Conservation (phyloP, 306 rosid species). For the Astragalus membranaceus region DNA sequence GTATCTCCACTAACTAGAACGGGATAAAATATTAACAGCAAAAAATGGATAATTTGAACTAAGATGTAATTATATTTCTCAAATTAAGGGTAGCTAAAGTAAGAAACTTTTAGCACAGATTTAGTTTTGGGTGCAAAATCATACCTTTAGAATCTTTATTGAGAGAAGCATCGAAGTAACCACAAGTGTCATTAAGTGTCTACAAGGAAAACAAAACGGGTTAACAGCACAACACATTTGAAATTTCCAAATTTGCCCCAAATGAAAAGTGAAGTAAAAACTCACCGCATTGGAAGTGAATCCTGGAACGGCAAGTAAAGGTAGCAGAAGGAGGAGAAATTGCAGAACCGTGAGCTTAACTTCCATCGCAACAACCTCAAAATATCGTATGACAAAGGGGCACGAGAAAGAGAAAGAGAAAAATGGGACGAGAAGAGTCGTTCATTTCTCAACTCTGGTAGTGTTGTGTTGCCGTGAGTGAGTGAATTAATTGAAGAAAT, state of each 20-base stretch:
- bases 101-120: not conserved
- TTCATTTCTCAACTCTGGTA: not conserved
- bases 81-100: too few species aligned
- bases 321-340: constrained; percentile 11
- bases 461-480: not conserved
- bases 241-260: not conserved
- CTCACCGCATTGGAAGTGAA: constrained; percentile 28
- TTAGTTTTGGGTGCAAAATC: not conserved
- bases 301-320: constrained; percentile 6
- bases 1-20: not conserved
- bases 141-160: constrained; percentile 16
- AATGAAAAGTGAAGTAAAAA: not conserved
- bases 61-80: too few species aligned
- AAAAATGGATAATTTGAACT: too few species aligned
- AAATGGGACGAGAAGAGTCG: not conserved
- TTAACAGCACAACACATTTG: not conserved
- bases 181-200: constrained; percentile 36
- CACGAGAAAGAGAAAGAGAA: not conserved
- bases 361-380: constrained; percentile 1
- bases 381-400: not conserved
- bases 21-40: not conserved
- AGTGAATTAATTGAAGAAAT: not conserved
- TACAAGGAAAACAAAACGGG: constrained; percentile 5
- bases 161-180: constrained; percentile 18
- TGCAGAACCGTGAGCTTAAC: constrained; percentile 1